Base-by-base conservation (phyloP, 176 grass and related monocot species). In the Elymus sibiricus region DNA sequence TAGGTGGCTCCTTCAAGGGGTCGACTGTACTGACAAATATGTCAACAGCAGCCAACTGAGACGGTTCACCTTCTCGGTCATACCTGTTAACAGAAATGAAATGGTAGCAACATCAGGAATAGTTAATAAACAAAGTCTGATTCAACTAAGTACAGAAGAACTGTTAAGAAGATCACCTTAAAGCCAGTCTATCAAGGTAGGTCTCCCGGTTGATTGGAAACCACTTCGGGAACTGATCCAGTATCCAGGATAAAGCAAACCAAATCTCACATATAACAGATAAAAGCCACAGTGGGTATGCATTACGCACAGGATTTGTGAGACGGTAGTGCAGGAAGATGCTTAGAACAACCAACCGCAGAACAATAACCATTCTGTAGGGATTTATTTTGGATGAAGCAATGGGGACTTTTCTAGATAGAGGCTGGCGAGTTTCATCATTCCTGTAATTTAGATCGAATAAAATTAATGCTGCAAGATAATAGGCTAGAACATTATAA, bases 201-300 rank as follows among this genome's bases (percentile, higher is more conserved):
- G 97, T 99, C 79, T 99, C 97, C 28, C 97, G 94, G 65, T 99
- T 99, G 74, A 99, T 87, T 61, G 97, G 97, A 87, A 94, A 94
- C 97, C 97, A 99, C 79, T 99, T 99, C 7, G 97, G 97, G 88
- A 99, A 99, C 74, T 99, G 97, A 94, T 99, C 97, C 87, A 99
- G 87, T 83, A 99, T 99, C 97, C 97, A 99, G 29, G 97, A 99
- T 39, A 99, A 60, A 70, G 97, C 97, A 60, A 99, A 99, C 97
- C 97, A 99, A 79, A 99, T 99, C 90, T 99, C 97, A 91, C 97
- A 99, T 83, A 99, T 99, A 37, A 99, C 97, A 84, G 97, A 99
- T 61, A 99, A 70, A 81, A 99, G 90, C 97, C 97, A 99, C 79
- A 99, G 74, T 14, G 87, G 39, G 74, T 73, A 91, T 29, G 97